These are phyloP conservation scores for Globisporangium perplexum DNA, from an alignment of 352 stramenopile species.

Conservation along the genomic window DNA sequence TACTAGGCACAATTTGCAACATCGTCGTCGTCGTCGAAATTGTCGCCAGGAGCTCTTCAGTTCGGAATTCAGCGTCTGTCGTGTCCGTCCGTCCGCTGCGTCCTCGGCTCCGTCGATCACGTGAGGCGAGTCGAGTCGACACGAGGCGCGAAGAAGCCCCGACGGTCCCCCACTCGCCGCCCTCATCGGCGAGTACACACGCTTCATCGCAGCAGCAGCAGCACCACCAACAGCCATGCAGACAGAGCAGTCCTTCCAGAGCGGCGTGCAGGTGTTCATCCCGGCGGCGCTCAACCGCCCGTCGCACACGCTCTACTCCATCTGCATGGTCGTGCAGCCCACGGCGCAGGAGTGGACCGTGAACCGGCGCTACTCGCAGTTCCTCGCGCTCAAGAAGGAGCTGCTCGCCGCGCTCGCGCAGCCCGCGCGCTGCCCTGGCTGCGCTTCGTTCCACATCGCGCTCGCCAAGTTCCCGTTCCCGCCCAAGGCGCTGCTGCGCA, in stretches of 20 bases:
- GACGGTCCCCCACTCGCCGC: neutral
- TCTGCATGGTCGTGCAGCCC: slow-evolving; percentile 75
- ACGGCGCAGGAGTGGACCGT: slow-evolving; percentile 79
- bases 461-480: slow-evolving; percentile 65
- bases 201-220: neutral
- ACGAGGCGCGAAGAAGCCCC: neutral
- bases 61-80: neutral
- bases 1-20: too few relatives aligned
- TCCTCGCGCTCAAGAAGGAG: slow-evolving; percentile 71
- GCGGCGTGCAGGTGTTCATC: slow-evolving; percentile 76
- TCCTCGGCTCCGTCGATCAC: neutral
- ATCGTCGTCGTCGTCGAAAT: neutral
- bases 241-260: slow-evolving; percentile 16
- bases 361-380: slow-evolving; percentile 85
- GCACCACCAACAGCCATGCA: neutral
- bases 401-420: slow-evolving; percentile 42
- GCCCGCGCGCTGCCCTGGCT: slow-evolving; percentile 47
- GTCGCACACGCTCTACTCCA: slow-evolving; percentile 82
- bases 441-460: slow-evolving; percentile 52
- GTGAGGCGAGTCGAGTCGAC: neutral
- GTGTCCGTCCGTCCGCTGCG: too few relatives aligned
- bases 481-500: slow-evolving; percentile 55
- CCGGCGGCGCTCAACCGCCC: slow-evolving; percentile 76
- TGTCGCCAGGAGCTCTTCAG: neutral
- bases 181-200: neutral